phyloP scores from a whole-genome alignment of 2,329 filamentous ascomycete species.

The Apiospora sp. region DNA sequence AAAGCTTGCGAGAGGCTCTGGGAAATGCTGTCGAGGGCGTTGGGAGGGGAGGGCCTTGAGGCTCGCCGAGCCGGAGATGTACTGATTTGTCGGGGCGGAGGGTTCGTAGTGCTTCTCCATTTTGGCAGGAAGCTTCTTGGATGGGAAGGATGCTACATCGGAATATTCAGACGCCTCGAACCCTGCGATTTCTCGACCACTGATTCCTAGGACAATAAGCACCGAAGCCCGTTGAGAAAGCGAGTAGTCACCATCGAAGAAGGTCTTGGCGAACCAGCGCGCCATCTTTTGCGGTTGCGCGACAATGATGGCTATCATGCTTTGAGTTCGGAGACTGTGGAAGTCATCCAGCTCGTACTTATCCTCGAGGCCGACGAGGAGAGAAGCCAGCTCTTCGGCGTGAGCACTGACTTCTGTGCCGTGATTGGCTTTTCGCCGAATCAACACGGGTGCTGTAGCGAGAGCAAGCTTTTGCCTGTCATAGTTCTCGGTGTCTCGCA shows the following conservation, averaged over 20 bases:
- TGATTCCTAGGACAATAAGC: slow-evolving; percentile 81
- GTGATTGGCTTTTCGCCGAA: slow-evolving; percentile 87
- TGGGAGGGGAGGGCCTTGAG: slow-evolving; percentile 62
- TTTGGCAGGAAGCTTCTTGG: slow-evolving; percentile 77
- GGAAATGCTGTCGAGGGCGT: slow-evolving; percentile 74
- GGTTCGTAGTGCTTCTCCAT: slow-evolving; percentile 75
- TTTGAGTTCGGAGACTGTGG: slow-evolving; percentile 76
- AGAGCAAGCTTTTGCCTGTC: slow-evolving; percentile 85
- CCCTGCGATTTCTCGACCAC: slow-evolving; percentile 85
- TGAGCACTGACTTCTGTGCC: slow-evolving; percentile 89
- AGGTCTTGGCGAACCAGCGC: slow-evolving; percentile 82
- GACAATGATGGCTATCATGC: slow-evolving; percentile 82
- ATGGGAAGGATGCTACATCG: slow-evolving; percentile 71
- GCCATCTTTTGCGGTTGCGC: slow-evolving; percentile 80
- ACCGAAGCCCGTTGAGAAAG: slow-evolving; percentile 83
- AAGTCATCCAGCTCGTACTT: slow-evolving; percentile 85
- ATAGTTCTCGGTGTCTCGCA: slow-evolving; percentile 83
- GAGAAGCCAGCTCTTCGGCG: slow-evolving; percentile 78
- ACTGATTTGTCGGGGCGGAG: slow-evolving; percentile 25
- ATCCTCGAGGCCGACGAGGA: slow-evolving; percentile 83
- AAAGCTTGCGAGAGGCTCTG: slow-evolving; percentile 74
- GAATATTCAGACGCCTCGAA: slow-evolving; percentile 67
- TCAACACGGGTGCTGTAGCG: slow-evolving; percentile 77
- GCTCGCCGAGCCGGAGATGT: slow-evolving; percentile 41
- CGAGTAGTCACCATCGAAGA: slow-evolving; percentile 93